Evolutionary conservation across 2,329 filamentous ascomycete species (phyloP), one percentile per base, ranked within the genome.

Genomic region (Pseudogymnoascus sp.): DNA sequence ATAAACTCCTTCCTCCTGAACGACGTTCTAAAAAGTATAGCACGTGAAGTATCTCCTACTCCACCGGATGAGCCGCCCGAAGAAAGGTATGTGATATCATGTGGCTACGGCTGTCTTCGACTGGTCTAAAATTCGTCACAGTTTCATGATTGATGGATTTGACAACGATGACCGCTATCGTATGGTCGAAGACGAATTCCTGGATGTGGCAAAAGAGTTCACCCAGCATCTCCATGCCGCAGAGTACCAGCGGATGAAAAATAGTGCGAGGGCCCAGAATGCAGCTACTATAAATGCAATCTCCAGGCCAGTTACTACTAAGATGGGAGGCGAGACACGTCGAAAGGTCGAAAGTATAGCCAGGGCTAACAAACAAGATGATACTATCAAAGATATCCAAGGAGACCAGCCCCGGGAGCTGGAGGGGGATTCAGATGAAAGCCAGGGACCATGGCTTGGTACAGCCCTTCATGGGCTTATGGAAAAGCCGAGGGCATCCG

Each of bases 161-260:
- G 78, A 82, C 3, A 74, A 80, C n/a, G 90, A 95, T 72, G 89
- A 93, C 71, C 77, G 76, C 62, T 93, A 85, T 74, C 86, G 89
- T 69, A 93, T 93, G 88, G 90, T 95, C 0, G 90, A 93, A 73
- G 90, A 95, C 69, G 90, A 93, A 68, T 85, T 95, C 66, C 76
- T 88, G 19, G 76, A 81, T 14, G 83, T 86, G 0, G 90, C 90
- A 0, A 82, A 85, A 61, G 76, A 79, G 2, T 93, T 90, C 74
- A 93, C 90, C 0, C 81, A 82, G 4, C 89, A 92, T 72, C 80
- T 93, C 1, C 89, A 93, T 71, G 83, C 86, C n/a, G 88, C 86
- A 14, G 89, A 92, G 73, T 93, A 93, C 72, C 80, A 85, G 64
- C 82, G 86, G 3, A 80, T 90, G 50, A 88, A 88, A 72, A 76